These are phyloP conservation scores for Medicago truncatula DNA, from an alignment of 306 rosid genomes.

Conservation along the genomic window MtrunA17r5.0-ANR NC_053048.1:51640001-51640500, in stretches of 20 bases:
- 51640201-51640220: slow-evolving; percentile 83
- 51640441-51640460: slow-evolving; percentile 73
- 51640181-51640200: slow-evolving; percentile 52
- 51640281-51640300: slow-evolving; percentile 59
- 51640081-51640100: slow-evolving; percentile 78
- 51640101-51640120: slow-evolving; percentile 65
- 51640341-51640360: slow-evolving; percentile 77
- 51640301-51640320: slow-evolving; percentile 51
- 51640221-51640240: slow-evolving; percentile 80
- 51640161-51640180: slow-evolving; percentile 79
- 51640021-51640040: slow-evolving; percentile 42
- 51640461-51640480: slow-evolving; percentile 89
- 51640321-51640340: slow-evolving; percentile 56
- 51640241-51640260: slow-evolving; percentile 50
- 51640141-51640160: slow-evolving; percentile 58
- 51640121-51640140: neutral
- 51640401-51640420: slow-evolving; percentile 78
- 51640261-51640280: slow-evolving; percentile 82
- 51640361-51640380: slow-evolving; percentile 74
- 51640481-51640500: slow-evolving; percentile 90
- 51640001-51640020: slow-evolving; percentile 58
- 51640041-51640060: slow-evolving; percentile 72
- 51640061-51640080: slow-evolving; percentile 77
- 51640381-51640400: slow-evolving; percentile 77
- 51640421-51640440: slow-evolving; percentile 73